Percentiles rank a stretch among this genome's conserved stretches.
phyloP scores from a whole-genome alignment of 352 stramenopile species.

The Phytophthora macrochlamydospora region DNA sequence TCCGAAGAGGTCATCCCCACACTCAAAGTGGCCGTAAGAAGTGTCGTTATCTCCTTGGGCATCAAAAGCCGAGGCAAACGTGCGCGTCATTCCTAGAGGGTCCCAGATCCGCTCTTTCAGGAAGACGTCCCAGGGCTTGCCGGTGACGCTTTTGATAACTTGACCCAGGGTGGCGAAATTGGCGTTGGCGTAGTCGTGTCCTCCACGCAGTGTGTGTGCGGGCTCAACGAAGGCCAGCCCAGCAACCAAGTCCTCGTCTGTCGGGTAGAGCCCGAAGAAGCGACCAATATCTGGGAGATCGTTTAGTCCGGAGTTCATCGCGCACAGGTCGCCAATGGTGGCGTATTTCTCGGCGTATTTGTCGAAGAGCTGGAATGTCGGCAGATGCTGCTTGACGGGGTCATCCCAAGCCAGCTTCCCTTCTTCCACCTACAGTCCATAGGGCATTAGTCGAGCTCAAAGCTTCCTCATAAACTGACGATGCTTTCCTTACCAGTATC shows the following conservation, averaged over 20 bases:
- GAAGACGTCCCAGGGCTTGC: constrained; percentile 55
- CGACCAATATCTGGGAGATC: constrained; percentile 26
- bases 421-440: constrained; percentile 45
- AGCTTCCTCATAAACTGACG: too few species aligned
- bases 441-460: not conserved
- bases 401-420: constrained; percentile 56
- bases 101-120: constrained; percentile 54
- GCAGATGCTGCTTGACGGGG: constrained; percentile 57
- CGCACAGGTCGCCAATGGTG: constrained; percentile 56
- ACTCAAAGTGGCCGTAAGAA: constrained; percentile 56
- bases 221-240: constrained; percentile 45
- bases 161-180: constrained; percentile 71
- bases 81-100: constrained; percentile 63
- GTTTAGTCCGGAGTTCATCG: constrained; percentile 66
- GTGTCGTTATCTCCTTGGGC: constrained; percentile 31
- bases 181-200: constrained; percentile 63
- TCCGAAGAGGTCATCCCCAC: constrained; percentile 44
- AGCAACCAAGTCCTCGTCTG: constrained; percentile 43
- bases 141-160: constrained; percentile 56
- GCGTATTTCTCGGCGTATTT: constrained; percentile 60
- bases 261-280: constrained; percentile 42
- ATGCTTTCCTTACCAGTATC: constrained; percentile 34
- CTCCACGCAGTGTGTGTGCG: constrained; percentile 45
- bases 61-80: constrained; percentile 44
- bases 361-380: constrained; percentile 57